A percentile compares a stretch with the other conserved stretches of the same genome.
phyloP scores from a whole-genome alignment of 306 rosid genomes.

The Sicyos baderoa region DNA sequence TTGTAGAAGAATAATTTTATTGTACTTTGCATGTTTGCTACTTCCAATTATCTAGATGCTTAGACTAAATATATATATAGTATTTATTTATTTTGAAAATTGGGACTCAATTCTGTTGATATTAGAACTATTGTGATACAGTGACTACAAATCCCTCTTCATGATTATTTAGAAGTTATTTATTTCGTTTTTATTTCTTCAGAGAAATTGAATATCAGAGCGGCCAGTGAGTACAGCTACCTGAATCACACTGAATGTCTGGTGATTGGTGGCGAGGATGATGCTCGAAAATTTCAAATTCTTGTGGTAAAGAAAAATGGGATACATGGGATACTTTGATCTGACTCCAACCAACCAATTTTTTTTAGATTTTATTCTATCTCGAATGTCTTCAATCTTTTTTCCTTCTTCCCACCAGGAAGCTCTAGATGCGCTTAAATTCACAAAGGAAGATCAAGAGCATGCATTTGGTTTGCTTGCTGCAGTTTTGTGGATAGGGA shows the following conservation, averaged over 20 bases:
- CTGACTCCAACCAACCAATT: constrained; percentile 15
- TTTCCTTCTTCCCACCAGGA: constrained; percentile 38
- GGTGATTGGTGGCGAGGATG: constrained; percentile 58
- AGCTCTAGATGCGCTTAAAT: constrained; percentile 51
- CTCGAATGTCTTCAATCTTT: constrained; percentile 13
- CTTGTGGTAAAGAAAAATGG: constrained; percentile 50
- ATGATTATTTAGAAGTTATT: not conserved
- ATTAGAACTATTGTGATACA: constrained; percentile 2
- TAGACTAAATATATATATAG: not conserved
- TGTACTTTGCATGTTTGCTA: no score
- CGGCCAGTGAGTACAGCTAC: constrained; percentile 66
- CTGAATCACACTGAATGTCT: constrained; percentile 81
- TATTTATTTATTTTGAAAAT: not conserved
- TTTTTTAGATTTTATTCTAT: constrained; percentile 5
- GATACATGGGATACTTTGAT: constrained; percentile 22
- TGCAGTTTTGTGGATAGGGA: constrained; percentile 89
- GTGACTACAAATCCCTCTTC: not conserved
- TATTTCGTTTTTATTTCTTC: constrained; percentile 26
- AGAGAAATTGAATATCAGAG: constrained; percentile 69
- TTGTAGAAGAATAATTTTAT: no score
- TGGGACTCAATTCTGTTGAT: not conserved
- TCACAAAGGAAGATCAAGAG: constrained; percentile 74
- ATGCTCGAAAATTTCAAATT: constrained; percentile 31
- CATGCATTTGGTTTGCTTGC: constrained; percentile 50
- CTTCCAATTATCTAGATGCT: no score